These are phyloP conservation scores for Eutypa lata DNA, from an alignment of 2,329 filamentous ascomycete genomes.

Conservation along the genomic window DNA sequence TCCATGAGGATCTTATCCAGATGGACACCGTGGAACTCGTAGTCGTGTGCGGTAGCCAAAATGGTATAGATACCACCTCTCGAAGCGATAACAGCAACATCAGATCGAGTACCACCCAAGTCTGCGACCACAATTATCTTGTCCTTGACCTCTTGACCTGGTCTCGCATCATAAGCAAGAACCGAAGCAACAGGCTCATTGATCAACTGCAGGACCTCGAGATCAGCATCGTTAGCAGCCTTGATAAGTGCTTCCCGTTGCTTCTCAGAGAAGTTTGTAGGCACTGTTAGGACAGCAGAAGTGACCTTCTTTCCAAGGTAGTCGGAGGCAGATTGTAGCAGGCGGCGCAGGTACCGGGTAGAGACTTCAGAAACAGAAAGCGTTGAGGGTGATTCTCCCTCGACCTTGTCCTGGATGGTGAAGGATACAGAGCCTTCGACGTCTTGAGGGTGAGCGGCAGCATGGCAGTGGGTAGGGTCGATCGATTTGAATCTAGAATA, in stretches of 20 bases:
- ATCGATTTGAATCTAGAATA: constrained; percentile 77
- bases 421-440: constrained; percentile 72
- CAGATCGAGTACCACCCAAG: constrained; percentile 86
- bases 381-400: constrained; percentile 60
- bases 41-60: constrained; percentile 90
- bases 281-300: constrained; percentile 90
- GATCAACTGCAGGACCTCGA: constrained; percentile 92
- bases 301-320: constrained; percentile 92
- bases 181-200: constrained; percentile 85
- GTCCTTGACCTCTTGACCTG: constrained; percentile 71
- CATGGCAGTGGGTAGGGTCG: constrained; percentile 92
- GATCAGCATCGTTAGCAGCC: constrained; percentile 73
- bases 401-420: constrained; percentile 72
- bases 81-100: constrained; percentile 86
- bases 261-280: constrained; percentile 86
- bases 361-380: constrained; percentile 78
- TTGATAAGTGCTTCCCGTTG: constrained; percentile 79
- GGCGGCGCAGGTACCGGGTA: constrained; percentile 78
- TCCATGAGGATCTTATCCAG: constrained; percentile 91
- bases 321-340: constrained; percentile 81
- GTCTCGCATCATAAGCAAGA: constrained; percentile 85
- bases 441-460: constrained; percentile 85
- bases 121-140: constrained; percentile 92
- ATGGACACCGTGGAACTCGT: constrained; percentile 82
- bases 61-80: constrained; percentile 96